phyloP scores from a whole-genome alignment of 192 early-diverging fungal genomes.

The Coemansia sp. region DNA sequence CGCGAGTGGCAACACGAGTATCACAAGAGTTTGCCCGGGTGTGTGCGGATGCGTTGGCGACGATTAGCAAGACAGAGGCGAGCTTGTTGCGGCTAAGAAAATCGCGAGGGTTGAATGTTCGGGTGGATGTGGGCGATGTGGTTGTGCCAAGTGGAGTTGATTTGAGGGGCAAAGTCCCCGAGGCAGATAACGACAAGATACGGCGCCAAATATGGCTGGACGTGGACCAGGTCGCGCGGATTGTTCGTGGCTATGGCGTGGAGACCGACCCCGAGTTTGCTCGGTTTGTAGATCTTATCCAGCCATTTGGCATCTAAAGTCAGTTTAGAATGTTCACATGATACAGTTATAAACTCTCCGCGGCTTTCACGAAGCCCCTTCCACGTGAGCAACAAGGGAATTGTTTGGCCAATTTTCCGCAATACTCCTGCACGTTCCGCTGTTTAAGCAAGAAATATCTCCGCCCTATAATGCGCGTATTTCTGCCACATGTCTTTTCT shows the following conservation, averaged over 20 bases:
- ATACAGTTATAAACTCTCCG: no score
- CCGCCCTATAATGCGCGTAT: no score
- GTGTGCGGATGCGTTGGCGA: slow-evolving; percentile 28
- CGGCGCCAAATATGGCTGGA: slow-evolving; percentile 51
- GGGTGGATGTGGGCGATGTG: slow-evolving; percentile 10
- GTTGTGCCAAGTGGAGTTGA: slow-evolving; percentile 34
- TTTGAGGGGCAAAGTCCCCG: slow-evolving; percentile 23
- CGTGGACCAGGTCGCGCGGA: slow-evolving; percentile 14
- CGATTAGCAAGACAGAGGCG: slow-evolving; percentile 50
- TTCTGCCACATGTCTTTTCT: not conserved
- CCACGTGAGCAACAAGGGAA: no score
- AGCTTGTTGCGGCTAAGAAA: slow-evolving; percentile 38
- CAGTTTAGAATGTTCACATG: no score
- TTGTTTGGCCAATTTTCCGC: no score
- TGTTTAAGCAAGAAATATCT: no score
- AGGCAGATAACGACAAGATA: slow-evolving; percentile 47
- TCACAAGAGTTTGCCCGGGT: slow-evolving; percentile 27
- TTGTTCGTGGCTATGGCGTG: slow-evolving; percentile 12
- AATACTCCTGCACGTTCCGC: no score
- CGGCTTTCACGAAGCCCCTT: no score
- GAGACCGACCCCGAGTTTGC: slow-evolving; percentile 24
- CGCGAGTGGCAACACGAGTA: slow-evolving; percentile 13
- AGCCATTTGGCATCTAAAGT: slow-evolving; percentile 27
- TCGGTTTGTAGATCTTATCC: slow-evolving; percentile 14
- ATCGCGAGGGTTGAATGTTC: not conserved